Evolutionary conservation across 2,329 filamentous ascomycete species (phyloP).

Genomic region (Juglanconis sp.): DNA sequence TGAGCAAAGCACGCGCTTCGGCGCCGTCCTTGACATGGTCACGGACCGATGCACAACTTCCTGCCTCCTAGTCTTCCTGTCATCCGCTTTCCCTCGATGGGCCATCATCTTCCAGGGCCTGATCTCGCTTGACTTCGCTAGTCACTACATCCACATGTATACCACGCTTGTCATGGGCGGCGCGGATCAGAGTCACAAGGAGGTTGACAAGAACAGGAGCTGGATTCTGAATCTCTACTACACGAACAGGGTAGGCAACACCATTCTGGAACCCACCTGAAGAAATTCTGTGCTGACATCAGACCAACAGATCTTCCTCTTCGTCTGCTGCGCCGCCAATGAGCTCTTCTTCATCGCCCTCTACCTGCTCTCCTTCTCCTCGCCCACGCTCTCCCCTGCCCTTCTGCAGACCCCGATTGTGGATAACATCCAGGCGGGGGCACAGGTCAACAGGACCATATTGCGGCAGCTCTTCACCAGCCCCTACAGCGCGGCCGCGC

Average conservation of each 20-base stretch:
- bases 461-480: conserved; percentile 77
- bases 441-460: conserved; percentile 65
- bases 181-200: conserved; percentile 82
- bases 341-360: conserved; percentile 98
- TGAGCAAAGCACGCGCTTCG: conserved; percentile 91
- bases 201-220: conserved; percentile 81
- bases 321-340: conserved; percentile 85
- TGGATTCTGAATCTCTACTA: conserved; percentile 94
- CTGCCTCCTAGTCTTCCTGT: conserved; percentile 90
- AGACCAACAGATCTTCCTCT: conserved; percentile 73
- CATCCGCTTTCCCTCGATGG: conserved; percentile 91
- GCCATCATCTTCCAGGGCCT: conserved; percentile 90
- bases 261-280: not conserved
- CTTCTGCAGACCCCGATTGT: conserved; percentile 59
- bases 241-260: conserved; percentile 76
- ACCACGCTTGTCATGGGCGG: conserved; percentile 87
- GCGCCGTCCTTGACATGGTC: conserved; percentile 97
- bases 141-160: conserved; percentile 99
- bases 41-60: conserved; percentile 96
- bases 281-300: not conserved
- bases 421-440: conserved; percentile 60
- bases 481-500: conserved; percentile 86
- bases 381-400: conserved; percentile 80
- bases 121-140: conserved; percentile 88
- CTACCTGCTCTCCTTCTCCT: conserved; percentile 96